Percentiles rank a stretch among this genome's conserved stretches.
These are phyloP conservation scores for Ogataea chonburiensis DNA, from an alignment of 805 yeast species.

Conservation along the genomic window DNA sequence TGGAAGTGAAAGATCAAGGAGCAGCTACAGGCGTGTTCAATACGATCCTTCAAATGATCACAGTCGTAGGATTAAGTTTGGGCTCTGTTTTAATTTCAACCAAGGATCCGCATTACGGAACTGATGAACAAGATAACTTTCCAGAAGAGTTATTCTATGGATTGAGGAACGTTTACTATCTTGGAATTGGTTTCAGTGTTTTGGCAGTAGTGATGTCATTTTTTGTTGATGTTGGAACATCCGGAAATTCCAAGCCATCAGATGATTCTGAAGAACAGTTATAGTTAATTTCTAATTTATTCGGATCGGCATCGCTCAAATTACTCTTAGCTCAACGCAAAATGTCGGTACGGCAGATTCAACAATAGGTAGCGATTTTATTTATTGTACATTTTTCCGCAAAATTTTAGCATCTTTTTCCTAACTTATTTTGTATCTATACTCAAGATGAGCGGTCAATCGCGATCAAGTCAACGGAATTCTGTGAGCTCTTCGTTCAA, in stretches of 20 bases:
- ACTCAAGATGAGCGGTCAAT: constrained; percentile 2
- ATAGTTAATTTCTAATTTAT: no score
- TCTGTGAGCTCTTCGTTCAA: constrained; percentile 18
- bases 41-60: constrained; percentile 36
- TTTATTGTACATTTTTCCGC: not conserved
- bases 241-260: constrained; percentile 11
- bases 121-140: constrained; percentile 16
- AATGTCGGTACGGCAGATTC: no score
- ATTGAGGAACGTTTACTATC: constrained; percentile 35
- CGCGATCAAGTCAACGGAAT: constrained; percentile 3
- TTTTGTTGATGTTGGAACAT: constrained; percentile 35
- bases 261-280: not conserved
- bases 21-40: constrained; percentile 43
- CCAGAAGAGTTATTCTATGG: constrained; percentile 26
- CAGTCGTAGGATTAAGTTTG: constrained; percentile 39
- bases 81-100: constrained; percentile 36
- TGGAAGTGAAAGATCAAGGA: constrained; percentile 34
- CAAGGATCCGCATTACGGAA: constrained; percentile 29
- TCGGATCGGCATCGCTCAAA: no score
- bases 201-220: constrained; percentile 28
- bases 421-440: not conserved
- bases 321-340: no score
- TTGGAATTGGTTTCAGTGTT: constrained; percentile 33
- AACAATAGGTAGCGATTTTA: no score
- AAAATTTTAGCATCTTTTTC: constrained; percentile 1